Conservation (phyloP, 2,329 filamentous ascomycete species). For the Fusarium oligoseptatum region DNA sequence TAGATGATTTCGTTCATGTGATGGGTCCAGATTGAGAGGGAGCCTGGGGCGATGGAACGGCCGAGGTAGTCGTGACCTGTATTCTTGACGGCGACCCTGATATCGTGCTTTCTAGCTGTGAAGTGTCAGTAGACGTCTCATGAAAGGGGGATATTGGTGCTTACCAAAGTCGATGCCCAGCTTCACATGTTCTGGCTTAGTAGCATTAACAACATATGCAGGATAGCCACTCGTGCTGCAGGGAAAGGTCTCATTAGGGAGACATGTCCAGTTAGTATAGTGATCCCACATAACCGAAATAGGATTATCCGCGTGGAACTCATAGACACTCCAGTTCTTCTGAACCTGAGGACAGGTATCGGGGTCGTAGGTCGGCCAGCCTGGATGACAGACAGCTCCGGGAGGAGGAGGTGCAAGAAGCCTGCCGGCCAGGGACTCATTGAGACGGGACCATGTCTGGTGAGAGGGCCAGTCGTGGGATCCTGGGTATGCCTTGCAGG, state of each 20-base stretch:
- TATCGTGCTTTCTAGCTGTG: conserved; percentile 56
- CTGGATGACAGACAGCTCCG: conserved; percentile 48
- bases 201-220: conserved; percentile 54
- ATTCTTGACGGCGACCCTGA: conserved; percentile 58
- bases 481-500: conserved; percentile 63
- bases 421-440: conserved; percentile 57
- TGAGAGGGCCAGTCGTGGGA: conserved; percentile 62
- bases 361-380: conserved; percentile 43
- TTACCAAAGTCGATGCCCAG: conserved; percentile 59
- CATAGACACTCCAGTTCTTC: conserved; percentile 46
- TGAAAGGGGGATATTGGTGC: background rate
- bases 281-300: conserved; percentile 55
- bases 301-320: conserved; percentile 48
- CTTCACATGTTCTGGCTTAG: conserved; percentile 50
- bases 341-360: conserved; percentile 47
- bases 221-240: conserved; percentile 53
- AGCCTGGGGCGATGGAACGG: conserved; percentile 61
- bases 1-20: conserved; percentile 57
- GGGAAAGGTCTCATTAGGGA: conserved; percentile 55
- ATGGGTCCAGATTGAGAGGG: conserved; percentile 67
- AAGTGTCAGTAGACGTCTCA: fast-evolving
- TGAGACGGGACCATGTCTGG: conserved; percentile 60
- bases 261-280: conserved; percentile 64
- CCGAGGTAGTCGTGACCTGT: conserved; percentile 61
- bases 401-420: conserved; percentile 58